Percentiles rank a stretch among this genome's conserved stretches.
These are phyloP conservation scores for Arthrobotrys musiformis DNA, from an alignment of 2,329 filamentous ascomycete genomes.

Conservation along the genomic window DNA sequence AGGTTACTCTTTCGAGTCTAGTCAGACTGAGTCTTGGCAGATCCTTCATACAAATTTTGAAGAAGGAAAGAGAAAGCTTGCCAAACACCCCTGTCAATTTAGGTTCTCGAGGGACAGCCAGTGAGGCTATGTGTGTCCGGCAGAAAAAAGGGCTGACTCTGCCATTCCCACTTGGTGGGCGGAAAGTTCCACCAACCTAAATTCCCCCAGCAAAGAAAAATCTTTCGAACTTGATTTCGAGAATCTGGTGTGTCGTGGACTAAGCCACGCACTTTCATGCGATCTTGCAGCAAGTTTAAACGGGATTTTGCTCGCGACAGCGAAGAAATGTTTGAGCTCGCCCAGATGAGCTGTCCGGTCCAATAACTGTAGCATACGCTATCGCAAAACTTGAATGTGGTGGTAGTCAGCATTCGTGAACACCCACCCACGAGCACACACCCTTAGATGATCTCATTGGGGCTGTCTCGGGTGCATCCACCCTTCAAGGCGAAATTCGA, in stretches of 20 bases:
- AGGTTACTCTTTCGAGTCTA: constrained; percentile 22
- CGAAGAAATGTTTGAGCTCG: constrained; percentile 4
- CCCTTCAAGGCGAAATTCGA: constrained; percentile 44
- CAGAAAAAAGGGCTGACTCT: constrained; percentile 38
- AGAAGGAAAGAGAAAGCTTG: constrained; percentile 10
- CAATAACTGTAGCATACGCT: constrained; percentile 34
- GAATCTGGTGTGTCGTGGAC: constrained; percentile 9
- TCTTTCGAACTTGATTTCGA: constrained; percentile 20
- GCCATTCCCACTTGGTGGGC: no score
- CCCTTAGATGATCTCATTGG: constrained; percentile 43
- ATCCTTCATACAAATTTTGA: constrained; percentile 49
- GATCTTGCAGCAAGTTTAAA: constrained; percentile 29
- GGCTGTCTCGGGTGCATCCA: constrained; percentile 16
- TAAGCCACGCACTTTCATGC: constrained; percentile 44
- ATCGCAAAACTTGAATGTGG: constrained; percentile 10
- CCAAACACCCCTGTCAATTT: constrained; percentile 27
- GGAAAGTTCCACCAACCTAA: constrained; percentile 12
- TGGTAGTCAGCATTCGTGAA: background rate
- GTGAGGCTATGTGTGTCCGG: constrained; percentile 26
- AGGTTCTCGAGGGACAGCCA: background rate
- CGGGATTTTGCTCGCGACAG: background rate
- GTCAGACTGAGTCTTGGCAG: constrained; percentile 32
- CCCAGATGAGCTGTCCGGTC: constrained; percentile 13
- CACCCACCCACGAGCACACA: constrained; percentile 18
- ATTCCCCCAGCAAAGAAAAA: constrained; percentile 9